Base-by-base conservation (phyloP, 805 yeast genomes). In the Wickerhamomyces strasburgensis region DNA sequence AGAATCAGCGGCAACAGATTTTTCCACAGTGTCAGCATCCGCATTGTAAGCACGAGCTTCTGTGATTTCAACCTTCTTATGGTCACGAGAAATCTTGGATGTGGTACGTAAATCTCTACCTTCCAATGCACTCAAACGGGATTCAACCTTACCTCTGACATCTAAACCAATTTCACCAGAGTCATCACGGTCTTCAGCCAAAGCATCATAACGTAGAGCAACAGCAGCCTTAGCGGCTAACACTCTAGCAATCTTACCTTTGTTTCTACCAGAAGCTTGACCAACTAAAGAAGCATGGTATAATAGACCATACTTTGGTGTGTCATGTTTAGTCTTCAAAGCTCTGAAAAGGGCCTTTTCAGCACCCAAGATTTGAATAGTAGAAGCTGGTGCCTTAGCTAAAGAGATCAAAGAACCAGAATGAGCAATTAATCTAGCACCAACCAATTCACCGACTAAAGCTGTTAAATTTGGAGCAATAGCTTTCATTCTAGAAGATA, bases 331-430 rank as follows among this genome's bases (percentile, higher is more conserved):
- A 42, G 98, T 93, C 75, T 93, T 93, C 59, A 93, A 79, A 46
- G 98, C 98, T 72, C 98, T 83, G 78, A 93, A 93, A 44, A 93
- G 73, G 29, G 98, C 98, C 78, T 93, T 93, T 72, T 93, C 98
- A 48, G 98, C 98, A 65, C 98, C 98, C 62, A 93, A 75, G 51
- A 93, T 90, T 74, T 93, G 98, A 48, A 93, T 83, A 40, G 98
- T 93, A 16, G 98, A 93, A 45, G 98, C 98, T 51, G 98, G 98
- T 34, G 97, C 94, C 72, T 93, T 93, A 51, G 98, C 95, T 55
- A 93, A 74, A 41, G 95, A 86, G 55, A 89, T 81, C 55, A 93
- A 72, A 51, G 96, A 85, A 57, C 98, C 98, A 37, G 98, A 81
- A 64, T 93, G 98, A 29, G 98, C 93, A 62, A 93, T 93, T 61